A percentile compares a stretch with the other conserved stretches of the same genome.
phyloP scores from a whole-genome alignment of 2,329 filamentous ascomycete species.

The Fusarium aywerte region DNA sequence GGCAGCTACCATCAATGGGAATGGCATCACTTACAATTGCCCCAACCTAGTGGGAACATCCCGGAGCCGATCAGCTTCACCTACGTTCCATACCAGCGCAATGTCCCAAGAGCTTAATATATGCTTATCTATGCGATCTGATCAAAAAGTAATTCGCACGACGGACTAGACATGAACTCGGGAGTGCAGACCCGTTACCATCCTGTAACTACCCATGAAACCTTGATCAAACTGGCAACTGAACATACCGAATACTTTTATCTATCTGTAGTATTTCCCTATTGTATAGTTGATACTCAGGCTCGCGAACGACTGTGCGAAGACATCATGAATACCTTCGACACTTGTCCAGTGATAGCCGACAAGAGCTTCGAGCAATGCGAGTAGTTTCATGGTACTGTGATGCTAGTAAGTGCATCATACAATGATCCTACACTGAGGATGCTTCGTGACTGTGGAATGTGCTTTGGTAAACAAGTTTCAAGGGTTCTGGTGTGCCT shows the following conservation, averaged over 20 bases:
- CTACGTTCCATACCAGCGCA: not conserved
- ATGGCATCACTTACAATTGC: not conserved
- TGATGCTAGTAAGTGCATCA: not conserved
- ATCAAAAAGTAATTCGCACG: not conserved
- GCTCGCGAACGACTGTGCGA: not conserved
- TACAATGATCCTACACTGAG: not conserved
- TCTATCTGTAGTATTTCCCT: not conserved
- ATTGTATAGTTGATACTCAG: not conserved
- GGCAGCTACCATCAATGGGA: not conserved
- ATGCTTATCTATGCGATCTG: not conserved
- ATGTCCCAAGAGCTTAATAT: not conserved
- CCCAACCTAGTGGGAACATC: not conserved
- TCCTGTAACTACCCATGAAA: slow-evolving; percentile 3
- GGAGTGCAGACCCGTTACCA: not conserved
- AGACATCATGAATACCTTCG: not conserved
- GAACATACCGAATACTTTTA: not conserved
- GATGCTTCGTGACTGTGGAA: too few species aligned
- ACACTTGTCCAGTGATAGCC: not conserved
- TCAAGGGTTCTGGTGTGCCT: not conserved
- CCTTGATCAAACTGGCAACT: not conserved
- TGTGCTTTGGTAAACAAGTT: too few species aligned
- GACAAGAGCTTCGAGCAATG: not conserved
- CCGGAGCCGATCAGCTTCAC: not conserved
- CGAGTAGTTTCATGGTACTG: not conserved
- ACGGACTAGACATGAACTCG: not conserved